Base-by-base conservation (phyloP, 495 filamentous ascomycete species). In the Penicillium cataractarum region DNA sequence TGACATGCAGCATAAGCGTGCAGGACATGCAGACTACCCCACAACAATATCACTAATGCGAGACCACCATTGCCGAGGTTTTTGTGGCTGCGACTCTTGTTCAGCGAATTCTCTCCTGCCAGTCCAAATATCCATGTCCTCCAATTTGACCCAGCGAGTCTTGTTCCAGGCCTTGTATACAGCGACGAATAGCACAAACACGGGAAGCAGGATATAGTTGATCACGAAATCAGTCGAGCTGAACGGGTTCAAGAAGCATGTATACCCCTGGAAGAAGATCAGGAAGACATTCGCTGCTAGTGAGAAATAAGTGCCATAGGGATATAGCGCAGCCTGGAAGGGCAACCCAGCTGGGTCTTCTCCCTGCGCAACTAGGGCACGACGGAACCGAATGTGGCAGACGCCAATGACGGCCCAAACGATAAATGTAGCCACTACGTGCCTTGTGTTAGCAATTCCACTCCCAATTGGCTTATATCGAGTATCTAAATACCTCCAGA, bases 311-410 rank as follows among this genome's bases (percentile, higher is more conserved):
- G 86, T 83, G 7, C 84, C 88, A 62, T 74, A 89, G 0, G 87
- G 87, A 60, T 88, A 89, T 62, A 81, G 79, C 12, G 83, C 55
- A 0, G 86, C 83, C 49, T 80, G 73, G 71, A 83, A 91, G 4
- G 88, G 87, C 4, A 90, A 71, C 37, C 82, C 80, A 1, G 76
- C 68, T 21, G 77, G 67, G 26, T 71, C 70, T 57, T 86, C 79
- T 4, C 86, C 86, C 65, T 91, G 87, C 3, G 69, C 82, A 26
- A 74, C 71, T 65, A 86, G 79, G 1, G 83, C 87, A 6, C 74
- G 63, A 17, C 88, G 83, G 71, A 90, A 89, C 53, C 87, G 85
- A 64, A 92, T 87, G 64, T 91, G 88, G 3, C 84, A 86, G 48
- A 90, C 76, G 55, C 80, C 79, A 55, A 91, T 90, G 27, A 81